Base-by-base conservation (phyloP, 345 rosid genomes). In the Trapa bicornis region DNA sequence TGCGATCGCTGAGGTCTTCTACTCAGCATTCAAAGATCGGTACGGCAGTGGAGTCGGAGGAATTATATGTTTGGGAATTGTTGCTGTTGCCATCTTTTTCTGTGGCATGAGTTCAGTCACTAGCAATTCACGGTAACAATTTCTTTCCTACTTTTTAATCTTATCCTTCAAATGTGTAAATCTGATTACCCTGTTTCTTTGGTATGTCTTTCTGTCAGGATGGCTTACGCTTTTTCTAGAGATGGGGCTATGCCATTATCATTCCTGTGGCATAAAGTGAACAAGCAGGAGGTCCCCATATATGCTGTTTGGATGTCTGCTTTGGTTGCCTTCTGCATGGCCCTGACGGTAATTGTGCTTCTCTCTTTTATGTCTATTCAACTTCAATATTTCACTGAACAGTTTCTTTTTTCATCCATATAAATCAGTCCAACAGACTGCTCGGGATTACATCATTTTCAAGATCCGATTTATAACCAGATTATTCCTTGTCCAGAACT, bases 81-180 rank as follows among this genome's bases (percentile, higher is more conserved):
- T 89, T 70, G 95, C 86, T 2, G 72, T 91, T n/a, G 97, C 97
- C 74, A 86, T 94, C 65, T 94, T 94, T 65, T 94, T 91, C 85
- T 94, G 99, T 62, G 99, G 97, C 69, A 94, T 94, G 99, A 89
- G 99, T 70, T 91, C 95, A 1, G 77, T 94, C 14, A 94, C 99
- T 54, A 94, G 99, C 83, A 94, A 94, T 75, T 91, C 99, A 52
- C 89, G 97, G 97, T 88, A 75, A 29, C 17, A 11, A 41, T 37
- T 8, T 37, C 6, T 36, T 61, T 36, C 3, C 42, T 9, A 7
- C 39, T 2, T 9, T 11, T 15, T 5, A 4, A 37, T 35, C 38
- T 5, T 35, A 5, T 33, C 41, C 14, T 16, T 2, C 2, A 22
- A 14, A 35, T 61, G n/a, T 36, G 16, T 61, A 33, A 33, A 35